These are phyloP conservation scores for Trapa incisa DNA, from an alignment of 345 rosid genomes.

Conservation along the genomic window DNA sequence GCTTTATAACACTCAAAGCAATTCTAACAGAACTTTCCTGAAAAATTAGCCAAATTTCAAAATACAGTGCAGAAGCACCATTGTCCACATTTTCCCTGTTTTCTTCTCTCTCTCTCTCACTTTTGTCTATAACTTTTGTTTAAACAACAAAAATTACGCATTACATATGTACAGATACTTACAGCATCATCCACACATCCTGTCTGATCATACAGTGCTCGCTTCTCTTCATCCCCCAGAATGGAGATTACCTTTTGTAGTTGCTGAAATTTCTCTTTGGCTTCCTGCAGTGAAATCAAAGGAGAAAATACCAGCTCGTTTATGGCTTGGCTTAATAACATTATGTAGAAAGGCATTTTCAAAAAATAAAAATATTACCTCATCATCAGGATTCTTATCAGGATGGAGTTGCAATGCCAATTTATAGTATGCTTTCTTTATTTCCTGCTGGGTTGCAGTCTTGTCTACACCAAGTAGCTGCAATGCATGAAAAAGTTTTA, in stretches of 20 bases:
- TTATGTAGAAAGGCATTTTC: not conserved
- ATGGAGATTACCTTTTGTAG: constrained; percentile 82
- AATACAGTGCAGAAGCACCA: not conserved
- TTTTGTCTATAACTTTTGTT: not conserved
- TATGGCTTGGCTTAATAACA: not conserved
- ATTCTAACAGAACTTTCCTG: not conserved
- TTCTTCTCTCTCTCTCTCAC: not conserved
- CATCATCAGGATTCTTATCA: constrained; percentile 82
- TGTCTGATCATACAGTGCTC: constrained; percentile 74
- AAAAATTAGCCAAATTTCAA: not conserved
- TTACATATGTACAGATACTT: constrained; percentile 18
- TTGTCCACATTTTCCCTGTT: not conserved
- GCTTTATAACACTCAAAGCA: not conserved
- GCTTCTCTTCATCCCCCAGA: constrained; percentile 84
- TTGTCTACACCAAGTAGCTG: constrained; percentile 70
- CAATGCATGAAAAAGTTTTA: constrained; percentile 2
- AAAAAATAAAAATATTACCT: constrained; percentile 24
- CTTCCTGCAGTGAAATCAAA: constrained; percentile 35
- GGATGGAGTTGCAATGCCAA: constrained; percentile 80
- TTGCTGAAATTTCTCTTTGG: constrained; percentile 92
- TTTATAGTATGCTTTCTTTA: constrained; percentile 80
- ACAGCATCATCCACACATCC: constrained; percentile 85
- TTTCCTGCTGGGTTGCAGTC: constrained; percentile 66
- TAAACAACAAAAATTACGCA: not conserved
- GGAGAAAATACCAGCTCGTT: not conserved